These are phyloP conservation scores for Suhomyces kilbournensis DNA, from an alignment of 805 yeast species.

Conservation along the genomic window DNA sequence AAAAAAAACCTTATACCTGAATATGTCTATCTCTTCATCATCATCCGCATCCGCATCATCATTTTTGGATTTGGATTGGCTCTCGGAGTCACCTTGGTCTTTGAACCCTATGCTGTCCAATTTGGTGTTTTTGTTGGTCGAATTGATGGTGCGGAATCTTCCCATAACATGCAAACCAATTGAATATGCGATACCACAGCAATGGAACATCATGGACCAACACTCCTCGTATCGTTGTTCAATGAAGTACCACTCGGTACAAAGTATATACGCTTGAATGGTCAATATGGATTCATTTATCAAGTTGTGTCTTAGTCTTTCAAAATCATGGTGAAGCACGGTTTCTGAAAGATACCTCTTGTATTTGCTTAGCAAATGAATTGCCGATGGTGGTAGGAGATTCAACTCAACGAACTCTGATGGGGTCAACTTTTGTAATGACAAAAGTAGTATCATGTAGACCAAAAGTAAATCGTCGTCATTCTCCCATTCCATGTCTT, in stretches of 20 bases:
- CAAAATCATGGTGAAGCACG: slow-evolving; percentile 39
- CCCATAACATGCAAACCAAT: slow-evolving; percentile 50
- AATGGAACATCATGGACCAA: slow-evolving; percentile 50
- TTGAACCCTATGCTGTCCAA: not conserved
- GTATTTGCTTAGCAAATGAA: slow-evolving; percentile 18
- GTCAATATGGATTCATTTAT: slow-evolving; percentile 47
- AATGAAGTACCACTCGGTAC: slow-evolving; percentile 49
- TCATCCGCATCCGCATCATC: slow-evolving; percentile 25
- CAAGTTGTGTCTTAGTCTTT: slow-evolving; percentile 45
- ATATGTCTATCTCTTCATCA: slow-evolving; percentile 33
- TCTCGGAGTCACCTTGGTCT: not conserved
- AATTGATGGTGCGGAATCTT: slow-evolving; percentile 16
- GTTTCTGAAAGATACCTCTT: slow-evolving; percentile 16
- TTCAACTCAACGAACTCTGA: slow-evolving; percentile 20
- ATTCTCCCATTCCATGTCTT: slow-evolving; percentile 42
- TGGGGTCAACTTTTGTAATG: slow-evolving; percentile 37
- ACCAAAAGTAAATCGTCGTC: slow-evolving; percentile 48
- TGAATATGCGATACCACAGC: slow-evolving; percentile 49
- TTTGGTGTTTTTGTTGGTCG: not conserved
- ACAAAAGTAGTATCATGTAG: slow-evolving; percentile 42
- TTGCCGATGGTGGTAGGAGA: slow-evolving; percentile 15
- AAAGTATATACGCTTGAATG: slow-evolving; percentile 47
- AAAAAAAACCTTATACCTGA: slow-evolving; percentile 48
- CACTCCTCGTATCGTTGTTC: slow-evolving; percentile 50
- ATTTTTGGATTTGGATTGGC: not conserved